Conservation (phyloP, 192 early-diverging fungal genomes). For the Entomortierella lignicola region DNA sequence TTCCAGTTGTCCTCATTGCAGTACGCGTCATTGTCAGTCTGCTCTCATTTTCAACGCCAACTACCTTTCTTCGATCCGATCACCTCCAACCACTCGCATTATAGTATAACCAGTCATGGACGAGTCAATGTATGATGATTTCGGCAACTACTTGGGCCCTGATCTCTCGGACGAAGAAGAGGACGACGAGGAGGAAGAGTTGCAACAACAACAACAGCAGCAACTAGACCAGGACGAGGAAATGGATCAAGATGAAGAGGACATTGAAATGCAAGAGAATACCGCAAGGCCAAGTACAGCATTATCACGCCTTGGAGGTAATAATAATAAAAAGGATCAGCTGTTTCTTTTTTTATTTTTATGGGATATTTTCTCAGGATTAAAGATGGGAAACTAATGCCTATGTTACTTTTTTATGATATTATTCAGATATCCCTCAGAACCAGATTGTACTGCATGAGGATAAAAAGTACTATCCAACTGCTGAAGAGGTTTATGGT, state of each 20-base stretch:
- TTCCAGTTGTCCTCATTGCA: not conserved
- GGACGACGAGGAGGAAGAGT: constrained; percentile 60
- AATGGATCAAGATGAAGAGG: constrained; percentile 60
- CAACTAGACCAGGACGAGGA: constrained; percentile 59
- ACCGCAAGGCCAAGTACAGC: constrained; percentile 53
- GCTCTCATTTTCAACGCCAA: not conserved
- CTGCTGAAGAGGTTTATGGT: constrained; percentile 97
- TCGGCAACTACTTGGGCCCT: constrained; percentile 99
- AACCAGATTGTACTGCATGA: constrained; percentile 95
- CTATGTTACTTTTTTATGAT: no score
- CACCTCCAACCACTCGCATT: not conserved
- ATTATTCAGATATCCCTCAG: constrained; percentile 59
- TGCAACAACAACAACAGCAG: constrained; percentile 38
- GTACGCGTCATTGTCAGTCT: not conserved
- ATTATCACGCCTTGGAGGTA: constrained; percentile 78
- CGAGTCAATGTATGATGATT: constrained; percentile 87
- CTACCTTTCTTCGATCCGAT: not conserved
- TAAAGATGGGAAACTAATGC: not conserved
- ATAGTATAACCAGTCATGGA: constrained; percentile 67
- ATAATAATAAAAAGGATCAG: not conserved
- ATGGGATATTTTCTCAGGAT: no score
- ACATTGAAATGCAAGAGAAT: constrained; percentile 32
- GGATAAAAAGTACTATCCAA: constrained; percentile 98
- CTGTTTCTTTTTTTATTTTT: not conserved
- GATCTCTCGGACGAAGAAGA: constrained; percentile 84